These are phyloP conservation scores for Dioscorea dumetorum DNA, from an alignment of 106 monocot genomes.

Conservation along the genomic window DNA sequence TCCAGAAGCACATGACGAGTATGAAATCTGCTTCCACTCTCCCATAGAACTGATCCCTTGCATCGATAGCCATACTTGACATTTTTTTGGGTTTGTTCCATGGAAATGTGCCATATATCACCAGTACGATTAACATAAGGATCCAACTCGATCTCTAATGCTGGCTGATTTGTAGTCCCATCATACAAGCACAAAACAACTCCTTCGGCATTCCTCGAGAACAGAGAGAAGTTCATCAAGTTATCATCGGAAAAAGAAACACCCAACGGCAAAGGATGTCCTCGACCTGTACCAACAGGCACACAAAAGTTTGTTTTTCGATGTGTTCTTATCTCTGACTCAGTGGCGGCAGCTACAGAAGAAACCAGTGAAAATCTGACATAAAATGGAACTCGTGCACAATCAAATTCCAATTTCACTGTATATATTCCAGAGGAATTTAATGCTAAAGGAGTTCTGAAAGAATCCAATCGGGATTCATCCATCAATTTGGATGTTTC, in stretches of 20 bases:
- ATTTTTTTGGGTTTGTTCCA: conserved; percentile 32
- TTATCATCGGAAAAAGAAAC: conserved; percentile 48
- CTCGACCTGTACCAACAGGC: conserved; percentile 61
- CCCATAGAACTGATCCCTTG: conserved; percentile 28
- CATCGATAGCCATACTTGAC: conserved; percentile 67
- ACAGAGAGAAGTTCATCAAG: conserved; percentile 57
- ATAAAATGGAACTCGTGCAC: conserved; percentile 40
- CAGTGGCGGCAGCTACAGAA: conserved; percentile 8
- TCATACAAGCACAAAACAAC: conserved; percentile 65
- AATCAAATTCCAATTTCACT: conserved; percentile 39
- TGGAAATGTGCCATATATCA: conserved; percentile 66
- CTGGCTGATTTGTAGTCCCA: conserved; percentile 22
- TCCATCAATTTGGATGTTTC: neutral
- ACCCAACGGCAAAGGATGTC: conserved; percentile 62
- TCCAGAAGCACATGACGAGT: conserved; percentile 54
- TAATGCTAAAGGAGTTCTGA: conserved; percentile 21
- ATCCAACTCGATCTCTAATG: conserved; percentile 72
- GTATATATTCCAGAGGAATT: conserved; percentile 17
- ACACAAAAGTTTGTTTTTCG: conserved; percentile 64
- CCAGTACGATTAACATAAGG: conserved; percentile 74
- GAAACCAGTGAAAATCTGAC: conserved; percentile 50
- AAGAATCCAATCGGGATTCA: neutral
- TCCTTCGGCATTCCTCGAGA: conserved; percentile 66
- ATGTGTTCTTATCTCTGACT: conserved; percentile 41
- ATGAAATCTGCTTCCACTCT: conserved; percentile 34